Percentiles rank a stretch among this genome's conserved stretches.
phyloP scores from a whole-genome alignment of 2,329 filamentous ascomycete genomes.

The Trichoderma citrinoviride region DNA sequence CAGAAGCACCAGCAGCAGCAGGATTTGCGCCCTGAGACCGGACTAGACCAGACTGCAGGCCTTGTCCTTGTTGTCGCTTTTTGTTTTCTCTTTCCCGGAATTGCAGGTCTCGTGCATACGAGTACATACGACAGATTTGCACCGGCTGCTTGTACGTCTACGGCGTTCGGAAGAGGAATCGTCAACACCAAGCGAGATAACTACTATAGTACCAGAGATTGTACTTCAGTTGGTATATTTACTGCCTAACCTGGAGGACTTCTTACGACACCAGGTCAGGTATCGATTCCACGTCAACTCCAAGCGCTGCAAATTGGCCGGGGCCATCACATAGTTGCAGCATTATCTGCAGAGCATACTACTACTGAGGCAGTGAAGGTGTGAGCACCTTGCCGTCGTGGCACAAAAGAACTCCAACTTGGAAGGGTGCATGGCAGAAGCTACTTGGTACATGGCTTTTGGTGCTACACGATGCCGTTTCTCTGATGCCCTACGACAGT shows the following conservation, averaged over 20 bases:
- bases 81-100: conserved; percentile 1
- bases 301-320: not conserved
- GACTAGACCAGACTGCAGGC: not conserved
- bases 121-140: not conserved
- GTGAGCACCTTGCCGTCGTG: too few relatives aligned
- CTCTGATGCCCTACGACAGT: too few relatives aligned
- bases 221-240: too few relatives aligned
- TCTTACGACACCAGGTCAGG: not conserved
- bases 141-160: not conserved
- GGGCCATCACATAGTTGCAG: not conserved
- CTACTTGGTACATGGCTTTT: too few relatives aligned
- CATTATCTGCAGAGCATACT: not conserved
- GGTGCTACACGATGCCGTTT: too few relatives aligned
- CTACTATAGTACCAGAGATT: too few relatives aligned
- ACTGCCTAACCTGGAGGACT: not conserved
- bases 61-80: conserved; percentile 1
- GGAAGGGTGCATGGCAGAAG: not conserved
- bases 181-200: too few relatives aligned
- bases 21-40: not conserved
- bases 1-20: too few relatives aligned
- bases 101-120: not conserved
- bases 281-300: not conserved
- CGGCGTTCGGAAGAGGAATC: too few relatives aligned
- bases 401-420: too few relatives aligned
- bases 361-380: not conserved